Evolutionary conservation across 2,329 filamentous ascomycete species (phyloP).

Genomic region (Diplodia scrobiculata): DNA sequence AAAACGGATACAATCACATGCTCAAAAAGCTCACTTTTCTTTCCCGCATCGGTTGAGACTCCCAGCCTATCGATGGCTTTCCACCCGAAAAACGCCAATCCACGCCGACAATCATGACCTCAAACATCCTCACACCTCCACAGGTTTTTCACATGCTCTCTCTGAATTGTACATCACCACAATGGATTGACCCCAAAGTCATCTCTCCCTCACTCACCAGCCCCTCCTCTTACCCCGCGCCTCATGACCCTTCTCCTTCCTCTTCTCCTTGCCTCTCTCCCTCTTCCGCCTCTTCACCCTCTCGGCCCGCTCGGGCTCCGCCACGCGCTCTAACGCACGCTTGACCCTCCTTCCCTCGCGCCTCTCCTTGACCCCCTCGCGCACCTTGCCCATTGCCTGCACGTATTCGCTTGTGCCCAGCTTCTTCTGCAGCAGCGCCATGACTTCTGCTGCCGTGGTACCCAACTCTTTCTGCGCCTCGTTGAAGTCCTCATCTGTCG

Average conservation of each 20-base stretch:
- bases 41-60: neutral
- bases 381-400: conserved; percentile 69
- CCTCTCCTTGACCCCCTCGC: conserved; percentile 69
- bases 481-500: conserved; percentile 66
- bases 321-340: conserved; percentile 84
- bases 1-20: conserved; percentile 15
- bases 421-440: conserved; percentile 81
- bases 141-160: conserved; percentile 12
- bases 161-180: neutral
- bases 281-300: conserved; percentile 79
- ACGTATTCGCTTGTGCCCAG: conserved; percentile 80
- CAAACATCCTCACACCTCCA: neutral
- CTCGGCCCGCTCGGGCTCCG: conserved; percentile 75
- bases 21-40: conserved; percentile 10
- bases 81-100: conserved; percentile 5
- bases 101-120: conserved; percentile 9
- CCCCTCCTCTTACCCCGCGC: conserved; percentile 71
- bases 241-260: conserved; percentile 75
- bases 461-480: conserved; percentile 70
- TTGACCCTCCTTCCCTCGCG: conserved; percentile 77
- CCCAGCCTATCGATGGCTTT: conserved; percentile 3
- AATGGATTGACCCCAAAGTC: neutral
- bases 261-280: conserved; percentile 57
- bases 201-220: conserved; percentile 47
- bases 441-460: conserved; percentile 71